These are phyloP conservation scores for Pseudozyma hubeiensis DNA, from an alignment of 1,284 basidiomycete genomes.

Conservation along the genomic window DNA sequence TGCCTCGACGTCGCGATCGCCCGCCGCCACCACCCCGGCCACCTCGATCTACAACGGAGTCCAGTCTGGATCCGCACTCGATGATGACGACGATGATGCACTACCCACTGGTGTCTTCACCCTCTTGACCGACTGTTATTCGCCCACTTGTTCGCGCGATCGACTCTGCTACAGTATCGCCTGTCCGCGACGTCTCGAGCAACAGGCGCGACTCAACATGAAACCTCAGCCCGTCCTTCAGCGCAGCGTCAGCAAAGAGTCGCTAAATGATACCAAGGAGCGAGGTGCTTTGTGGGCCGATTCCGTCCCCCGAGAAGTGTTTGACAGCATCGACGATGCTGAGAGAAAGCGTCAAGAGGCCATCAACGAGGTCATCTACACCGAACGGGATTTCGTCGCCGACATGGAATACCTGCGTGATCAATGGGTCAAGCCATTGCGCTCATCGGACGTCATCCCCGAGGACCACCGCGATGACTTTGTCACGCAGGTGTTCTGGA, in stretches of 20 bases:
- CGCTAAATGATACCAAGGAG: slow-evolving; percentile 79
- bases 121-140: slow-evolving; percentile 95
- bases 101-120: slow-evolving; percentile 96
- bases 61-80: slow-evolving; percentile 36
- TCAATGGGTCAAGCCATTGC: slow-evolving; percentile 87
- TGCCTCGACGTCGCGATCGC: slow-evolving; percentile 44
- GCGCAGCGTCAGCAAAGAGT: slow-evolving; percentile 79
- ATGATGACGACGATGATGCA: slow-evolving; percentile 72
- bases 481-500: slow-evolving; percentile 96
- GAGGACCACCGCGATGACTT: slow-evolving; percentile 84
- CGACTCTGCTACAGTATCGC: slow-evolving; percentile 95
- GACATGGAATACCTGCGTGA: slow-evolving; percentile 98
- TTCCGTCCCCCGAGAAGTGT: slow-evolving; percentile 91
- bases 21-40: slow-evolving; percentile 55
- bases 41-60: slow-evolving; percentile 62
- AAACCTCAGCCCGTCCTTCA: slow-evolving; percentile 89
- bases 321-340: slow-evolving; percentile 87
- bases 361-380: slow-evolving; percentile 99
- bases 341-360: slow-evolving; percentile 98
- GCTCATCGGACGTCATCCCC: slow-evolving; percentile 80
- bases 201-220: slow-evolving; percentile 87
- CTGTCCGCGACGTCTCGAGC: slow-evolving; percentile 91
- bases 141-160: slow-evolving; percentile 93
- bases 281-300: slow-evolving; percentile 91
- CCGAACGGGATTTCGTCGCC: slow-evolving; percentile 95